Evolutionary conservation across 176 grass and related monocot species (phyloP).

Genomic region (Zoysia japonica): DNA sequence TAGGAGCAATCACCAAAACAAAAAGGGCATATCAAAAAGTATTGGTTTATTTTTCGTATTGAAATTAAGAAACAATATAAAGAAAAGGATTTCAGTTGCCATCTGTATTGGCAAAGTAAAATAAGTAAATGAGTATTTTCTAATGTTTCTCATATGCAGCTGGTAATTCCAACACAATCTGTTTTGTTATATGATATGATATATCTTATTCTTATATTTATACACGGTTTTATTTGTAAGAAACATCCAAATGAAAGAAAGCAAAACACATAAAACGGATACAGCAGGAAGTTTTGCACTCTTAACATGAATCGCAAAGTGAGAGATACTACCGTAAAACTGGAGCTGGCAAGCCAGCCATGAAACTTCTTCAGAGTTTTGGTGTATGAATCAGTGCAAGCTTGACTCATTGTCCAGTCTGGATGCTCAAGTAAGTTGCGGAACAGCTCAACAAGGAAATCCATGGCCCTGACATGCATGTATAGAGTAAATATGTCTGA

Average conservation of each 20-base stretch:
- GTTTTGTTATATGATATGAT: neutral
- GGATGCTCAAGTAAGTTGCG: conserved; percentile 81
- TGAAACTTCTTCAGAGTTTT: conserved; percentile 99
- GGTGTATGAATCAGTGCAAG: conserved; percentile 84
- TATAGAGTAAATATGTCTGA: conserved; percentile 12
- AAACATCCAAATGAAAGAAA: neutral
- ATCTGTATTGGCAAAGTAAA: neutral
- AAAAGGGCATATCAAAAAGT: neutral
- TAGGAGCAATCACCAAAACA: conserved; percentile 28
- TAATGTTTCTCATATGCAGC: neutral
- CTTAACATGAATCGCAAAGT: neutral
- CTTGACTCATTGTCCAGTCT: conserved; percentile 86
- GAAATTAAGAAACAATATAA: conserved; percentile 3
- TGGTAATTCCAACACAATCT: neutral
- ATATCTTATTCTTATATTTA: neutral
- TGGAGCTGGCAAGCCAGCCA: conserved; percentile 94
- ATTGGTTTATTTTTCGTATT: neutral
- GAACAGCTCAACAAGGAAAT: conserved; percentile 92
- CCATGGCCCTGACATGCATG: conserved; percentile 72
- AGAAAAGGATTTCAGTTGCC: conserved; percentile 15
- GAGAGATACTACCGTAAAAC: conserved; percentile 70
- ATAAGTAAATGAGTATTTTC: neutral
- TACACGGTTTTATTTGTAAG: neutral
- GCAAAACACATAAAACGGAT: neutral
- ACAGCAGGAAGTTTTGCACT: neutral